Conservation (phyloP, 1,284 basidiomycete species). For the Puccinia sorghi region DNA sequence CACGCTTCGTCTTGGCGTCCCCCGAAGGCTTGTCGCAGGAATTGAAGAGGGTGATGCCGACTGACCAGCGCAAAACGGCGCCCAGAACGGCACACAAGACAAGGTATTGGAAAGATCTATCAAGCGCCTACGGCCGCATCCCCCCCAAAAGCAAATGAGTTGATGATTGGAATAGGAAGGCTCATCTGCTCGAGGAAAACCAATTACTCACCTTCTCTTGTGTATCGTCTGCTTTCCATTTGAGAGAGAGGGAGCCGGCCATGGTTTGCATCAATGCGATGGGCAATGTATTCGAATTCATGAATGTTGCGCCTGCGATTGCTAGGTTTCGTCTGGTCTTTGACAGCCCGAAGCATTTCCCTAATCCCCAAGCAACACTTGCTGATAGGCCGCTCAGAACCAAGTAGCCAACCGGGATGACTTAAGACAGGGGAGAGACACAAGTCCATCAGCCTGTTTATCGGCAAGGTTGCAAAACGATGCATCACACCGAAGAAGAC, state of each 20-base stretch:
- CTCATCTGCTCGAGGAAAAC: not conserved
- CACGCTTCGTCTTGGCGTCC: not conserved
- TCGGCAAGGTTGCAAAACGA: not conserved
- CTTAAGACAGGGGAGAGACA: constrained; percentile 8
- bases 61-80: constrained; percentile 60
- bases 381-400: constrained; percentile 58
- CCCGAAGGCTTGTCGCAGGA: constrained; percentile 54
- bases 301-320: constrained; percentile 53
- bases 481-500: not conserved
- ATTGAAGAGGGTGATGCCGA: constrained; percentile 59
- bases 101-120: constrained; percentile 57
- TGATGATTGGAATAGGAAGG: not conserved
- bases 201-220: constrained; percentile 50
- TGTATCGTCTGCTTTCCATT: constrained; percentile 55
- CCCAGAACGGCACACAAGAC: constrained; percentile 61
- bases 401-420: constrained; percentile 60
- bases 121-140: not conserved
- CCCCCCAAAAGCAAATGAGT: not conserved
- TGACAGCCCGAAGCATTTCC: constrained; percentile 57
- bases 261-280: constrained; percentile 61
- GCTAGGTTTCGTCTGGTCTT: constrained; percentile 59
- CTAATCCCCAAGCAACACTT: constrained; percentile 56
- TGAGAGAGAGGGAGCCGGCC: constrained; percentile 57
- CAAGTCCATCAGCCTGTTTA: not conserved
- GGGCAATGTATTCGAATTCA: constrained; percentile 58